A percentile compares a stretch with the other conserved stretches of the same genome.
Evolutionary conservation across 176 grass and related monocot species (phyloP).

Genomic region (Canna indica): DNA sequence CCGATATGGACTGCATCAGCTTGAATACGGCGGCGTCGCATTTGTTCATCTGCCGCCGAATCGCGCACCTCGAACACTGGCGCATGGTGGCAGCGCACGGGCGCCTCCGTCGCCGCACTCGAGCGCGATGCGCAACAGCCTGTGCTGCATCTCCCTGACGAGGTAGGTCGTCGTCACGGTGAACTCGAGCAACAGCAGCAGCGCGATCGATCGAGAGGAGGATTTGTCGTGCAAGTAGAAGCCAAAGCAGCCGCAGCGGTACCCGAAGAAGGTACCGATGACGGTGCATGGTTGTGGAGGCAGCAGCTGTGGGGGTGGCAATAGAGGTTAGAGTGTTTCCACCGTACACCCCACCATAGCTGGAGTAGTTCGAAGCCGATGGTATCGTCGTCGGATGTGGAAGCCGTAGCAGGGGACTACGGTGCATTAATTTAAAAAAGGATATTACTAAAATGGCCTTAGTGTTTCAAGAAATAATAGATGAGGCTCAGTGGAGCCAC

Average conservation of each 20-base stretch:
- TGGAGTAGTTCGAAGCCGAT: neutral
- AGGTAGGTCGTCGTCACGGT: conserved; percentile 38
- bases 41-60: conserved; percentile 34
- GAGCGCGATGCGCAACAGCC: conserved; percentile 47
- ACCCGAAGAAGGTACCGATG: conserved; percentile 66
- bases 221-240: conserved; percentile 47
- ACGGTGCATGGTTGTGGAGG: conserved; percentile 17
- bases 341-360: too few relatives aligned
- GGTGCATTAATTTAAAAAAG: too few relatives aligned
- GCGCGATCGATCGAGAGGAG: too few relatives aligned
- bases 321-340: neutral
- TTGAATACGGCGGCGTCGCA: conserved; percentile 40
- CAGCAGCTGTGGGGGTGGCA: neutral
- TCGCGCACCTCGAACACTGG: too few relatives aligned
- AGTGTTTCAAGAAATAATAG: too few relatives aligned
- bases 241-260: conserved; percentile 38
- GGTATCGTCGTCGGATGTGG: neutral
- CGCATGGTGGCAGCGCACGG: neutral
- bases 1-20: conserved; percentile 49
- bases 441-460: too few relatives aligned
- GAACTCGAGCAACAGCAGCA: too few relatives aligned
- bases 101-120: conserved; percentile 32
- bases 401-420: conserved; percentile 11
- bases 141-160: conserved; percentile 47
- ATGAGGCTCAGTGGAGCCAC: too few relatives aligned